A percentile compares a stretch with the other conserved stretches of the same genome.
Evolutionary conservation across 306 rosid species (phyloP).

Genomic region (Quillaja saponaria): DNA sequence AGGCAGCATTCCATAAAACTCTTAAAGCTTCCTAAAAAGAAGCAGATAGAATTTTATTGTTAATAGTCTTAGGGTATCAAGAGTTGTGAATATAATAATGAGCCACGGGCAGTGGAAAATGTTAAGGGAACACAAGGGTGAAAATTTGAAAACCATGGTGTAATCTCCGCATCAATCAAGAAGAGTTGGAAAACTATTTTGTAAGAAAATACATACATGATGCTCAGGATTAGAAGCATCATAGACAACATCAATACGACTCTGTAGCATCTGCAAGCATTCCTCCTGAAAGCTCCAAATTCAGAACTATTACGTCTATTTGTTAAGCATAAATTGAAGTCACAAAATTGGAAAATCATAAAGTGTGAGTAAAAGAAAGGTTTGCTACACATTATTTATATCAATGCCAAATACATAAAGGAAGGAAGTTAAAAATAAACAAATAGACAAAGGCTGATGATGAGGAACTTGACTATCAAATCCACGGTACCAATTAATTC

Average conservation of each 20-base stretch:
- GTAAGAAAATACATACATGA: slow-evolving; percentile 69
- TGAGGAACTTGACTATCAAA: no score
- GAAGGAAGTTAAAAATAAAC: no score
- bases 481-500: no score
- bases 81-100: not conserved
- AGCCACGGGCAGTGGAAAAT: slow-evolving; percentile 1
- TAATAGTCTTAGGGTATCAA: slow-evolving; percentile 19
- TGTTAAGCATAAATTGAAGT: no score
- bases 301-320: slow-evolving; percentile 21
- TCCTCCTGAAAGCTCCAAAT: slow-evolving; percentile 69
- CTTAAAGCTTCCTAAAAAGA: slow-evolving; percentile 75
- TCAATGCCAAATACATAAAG: no score
- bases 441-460: no score
- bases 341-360: no score
- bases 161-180: slow-evolving; percentile 22
- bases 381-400: no score
- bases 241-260: slow-evolving; percentile 78
- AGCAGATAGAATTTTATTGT: slow-evolving; percentile 22
- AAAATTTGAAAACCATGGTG: slow-evolving; percentile 12
- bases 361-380: no score
- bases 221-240: slow-evolving; percentile 78
- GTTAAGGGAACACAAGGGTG: slow-evolving; percentile 5
- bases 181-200: not conserved
- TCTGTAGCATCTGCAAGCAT: slow-evolving; percentile 80
- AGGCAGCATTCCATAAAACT: slow-evolving; percentile 84